A percentile compares a stretch with the other conserved stretches of the same genome.
Conservation (phyloP, 495 filamentous ascomycete genomes). For the Penicillium alfredii region DNA sequence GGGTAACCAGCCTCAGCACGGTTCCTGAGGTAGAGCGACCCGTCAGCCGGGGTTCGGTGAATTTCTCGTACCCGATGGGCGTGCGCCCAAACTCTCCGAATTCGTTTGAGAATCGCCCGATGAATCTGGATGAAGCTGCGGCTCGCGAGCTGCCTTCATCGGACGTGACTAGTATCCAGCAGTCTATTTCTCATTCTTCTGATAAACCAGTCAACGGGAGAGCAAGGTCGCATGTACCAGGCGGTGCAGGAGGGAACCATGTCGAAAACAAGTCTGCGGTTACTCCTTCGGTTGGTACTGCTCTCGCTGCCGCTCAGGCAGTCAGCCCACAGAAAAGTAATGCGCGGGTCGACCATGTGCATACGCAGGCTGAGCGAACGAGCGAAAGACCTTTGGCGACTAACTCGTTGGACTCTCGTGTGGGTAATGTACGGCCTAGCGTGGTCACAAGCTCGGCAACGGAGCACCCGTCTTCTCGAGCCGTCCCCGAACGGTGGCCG, state of each 20-base stretch:
- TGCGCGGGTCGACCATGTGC: constrained; percentile 2
- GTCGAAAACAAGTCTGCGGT: constrained; percentile 31
- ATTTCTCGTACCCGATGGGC: constrained; percentile 79
- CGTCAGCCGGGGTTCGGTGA: constrained; percentile 62
- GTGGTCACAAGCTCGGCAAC: background rate
- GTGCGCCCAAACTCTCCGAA: constrained; percentile 41
- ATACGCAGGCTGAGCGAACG: background rate
- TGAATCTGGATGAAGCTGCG: constrained; percentile 10
- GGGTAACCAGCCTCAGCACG: constrained; percentile 26
- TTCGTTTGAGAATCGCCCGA: constrained; percentile 14
- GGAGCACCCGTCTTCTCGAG: constrained; percentile 14
- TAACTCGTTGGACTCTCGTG: constrained; percentile 1
- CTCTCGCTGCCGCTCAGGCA: constrained; percentile 32
- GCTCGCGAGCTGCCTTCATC: constrained; percentile 15
- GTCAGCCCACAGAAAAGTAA: constrained; percentile 14
- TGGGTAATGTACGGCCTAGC: constrained; percentile 1
- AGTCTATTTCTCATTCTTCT: constrained; percentile 38
- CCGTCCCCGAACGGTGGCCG: constrained; percentile 47
- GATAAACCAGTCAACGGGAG: constrained; percentile 51
- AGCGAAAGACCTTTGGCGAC: constrained; percentile 1
- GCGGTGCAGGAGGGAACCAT: constrained; percentile 39
- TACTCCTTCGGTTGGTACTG: constrained; percentile 32
- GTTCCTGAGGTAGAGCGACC: constrained; percentile 49
- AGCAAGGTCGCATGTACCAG: constrained; percentile 31
- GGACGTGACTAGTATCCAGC: constrained; percentile 28